phyloP scores from a whole-genome alignment of 1,139 yeast genomes.

The Yarrowia galli region DNA sequence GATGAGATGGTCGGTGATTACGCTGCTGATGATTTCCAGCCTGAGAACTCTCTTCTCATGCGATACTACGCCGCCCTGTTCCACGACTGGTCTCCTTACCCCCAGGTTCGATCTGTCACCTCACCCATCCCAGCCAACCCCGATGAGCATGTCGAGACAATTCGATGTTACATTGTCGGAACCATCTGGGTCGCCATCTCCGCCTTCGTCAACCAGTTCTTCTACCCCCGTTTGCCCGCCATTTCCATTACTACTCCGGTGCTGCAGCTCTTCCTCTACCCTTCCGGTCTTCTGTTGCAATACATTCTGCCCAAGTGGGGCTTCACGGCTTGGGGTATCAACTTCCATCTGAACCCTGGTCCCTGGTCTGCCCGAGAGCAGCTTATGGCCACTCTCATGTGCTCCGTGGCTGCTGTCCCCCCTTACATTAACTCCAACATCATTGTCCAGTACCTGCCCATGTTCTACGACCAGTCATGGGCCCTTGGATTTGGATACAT shows the following conservation, averaged over 20 bases:
- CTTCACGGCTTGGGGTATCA: conserved; percentile 53
- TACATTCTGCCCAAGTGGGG: conserved; percentile 60
- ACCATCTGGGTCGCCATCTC: conserved; percentile 64
- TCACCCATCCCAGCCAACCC: conserved; percentile 58
- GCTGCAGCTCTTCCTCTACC: conserved; percentile 65
- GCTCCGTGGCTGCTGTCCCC: conserved; percentile 54
- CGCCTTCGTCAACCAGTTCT: conserved; percentile 65
- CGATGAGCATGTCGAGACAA: conserved; percentile 58
- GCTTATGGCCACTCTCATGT: conserved; percentile 62
- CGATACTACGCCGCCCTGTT: conserved; percentile 36
- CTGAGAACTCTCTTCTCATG: conserved; percentile 25
- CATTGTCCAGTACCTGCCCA: conserved; percentile 47
- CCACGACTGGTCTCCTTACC: conserved; percentile 56
- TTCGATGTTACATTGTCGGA: conserved; percentile 64
- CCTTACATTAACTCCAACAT: conserved; percentile 55
- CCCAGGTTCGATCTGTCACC: conserved; percentile 68
- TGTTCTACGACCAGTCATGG: conserved; percentile 47
- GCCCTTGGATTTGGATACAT: conserved; percentile 54
- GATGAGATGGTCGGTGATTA: conserved; percentile 29
- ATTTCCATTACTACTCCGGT: conserved; percentile 58
- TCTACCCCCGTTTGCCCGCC: conserved; percentile 62
- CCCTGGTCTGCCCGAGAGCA: conserved; percentile 76
- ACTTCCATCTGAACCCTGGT: conserved; percentile 61
- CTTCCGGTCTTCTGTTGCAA: conserved; percentile 55
- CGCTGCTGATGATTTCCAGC: conserved; percentile 22